Conservation (phyloP, 495 filamentous ascomycete species). For the Thermochaetoides thermophila region DNA sequence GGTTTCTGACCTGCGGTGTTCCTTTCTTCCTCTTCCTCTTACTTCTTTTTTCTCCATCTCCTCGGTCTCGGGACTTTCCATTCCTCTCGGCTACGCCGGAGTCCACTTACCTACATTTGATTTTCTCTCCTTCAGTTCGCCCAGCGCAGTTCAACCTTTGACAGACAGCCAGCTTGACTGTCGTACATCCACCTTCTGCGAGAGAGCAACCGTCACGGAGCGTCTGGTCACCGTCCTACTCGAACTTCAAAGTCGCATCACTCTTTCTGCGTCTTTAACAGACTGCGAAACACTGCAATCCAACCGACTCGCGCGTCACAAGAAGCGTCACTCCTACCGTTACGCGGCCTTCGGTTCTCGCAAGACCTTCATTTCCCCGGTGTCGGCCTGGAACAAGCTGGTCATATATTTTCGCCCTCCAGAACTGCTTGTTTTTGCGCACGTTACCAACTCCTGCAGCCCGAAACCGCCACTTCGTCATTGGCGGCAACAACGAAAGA, state of each 20-base stretch:
- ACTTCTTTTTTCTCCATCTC: conserved; percentile 8
- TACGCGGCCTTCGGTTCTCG: background rate
- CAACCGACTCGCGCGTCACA: too few relatives aligned
- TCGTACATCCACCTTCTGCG: conserved; percentile 9
- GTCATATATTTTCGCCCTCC: too few relatives aligned
- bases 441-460: too few relatives aligned
- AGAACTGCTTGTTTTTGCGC: too few relatives aligned
- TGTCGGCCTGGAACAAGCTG: conserved; percentile 5
- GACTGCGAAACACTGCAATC: conserved; percentile 13
- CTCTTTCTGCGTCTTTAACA: conserved; percentile 27
- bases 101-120: background rate
- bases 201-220: too few relatives aligned
- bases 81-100: too few relatives aligned
- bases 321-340: too few relatives aligned
- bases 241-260: conserved; percentile 17
- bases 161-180: conserved; percentile 28
- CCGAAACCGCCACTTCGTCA: too few relatives aligned
- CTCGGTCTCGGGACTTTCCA: conserved; percentile 12
- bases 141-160: too few relatives aligned
- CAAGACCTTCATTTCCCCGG: conserved; percentile 6
- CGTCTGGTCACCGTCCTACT: conserved; percentile 8
- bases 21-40: background rate
- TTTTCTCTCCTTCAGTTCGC: conserved; percentile 8
- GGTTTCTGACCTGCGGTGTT: too few relatives aligned
- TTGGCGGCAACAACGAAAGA: too few relatives aligned